These are phyloP conservation scores for Adenanthera pavonina DNA, from an alignment of 306 rosid genomes.

Conservation along the genomic window DNA sequence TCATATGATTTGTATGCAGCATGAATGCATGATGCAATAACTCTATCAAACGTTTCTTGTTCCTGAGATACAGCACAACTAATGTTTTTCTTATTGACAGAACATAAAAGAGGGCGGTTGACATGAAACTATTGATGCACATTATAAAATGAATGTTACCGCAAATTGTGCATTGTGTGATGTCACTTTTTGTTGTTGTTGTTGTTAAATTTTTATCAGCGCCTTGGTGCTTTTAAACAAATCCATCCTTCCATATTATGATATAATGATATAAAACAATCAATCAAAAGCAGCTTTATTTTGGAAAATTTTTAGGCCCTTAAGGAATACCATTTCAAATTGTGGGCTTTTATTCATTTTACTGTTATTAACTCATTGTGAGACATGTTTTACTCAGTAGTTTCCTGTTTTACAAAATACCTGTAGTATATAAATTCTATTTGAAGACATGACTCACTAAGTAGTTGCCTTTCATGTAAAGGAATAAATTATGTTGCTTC, in stretches of 20 bases:
- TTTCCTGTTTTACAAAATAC: neutral
- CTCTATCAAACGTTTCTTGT: conserved; percentile 27
- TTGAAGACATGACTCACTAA: neutral
- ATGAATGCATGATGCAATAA: neutral
- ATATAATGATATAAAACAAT: conserved; percentile 12
- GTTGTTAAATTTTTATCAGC: conserved; percentile 12
- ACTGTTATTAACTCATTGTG: conserved; percentile 20
- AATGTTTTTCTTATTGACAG: conserved; percentile 3
- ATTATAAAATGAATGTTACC: conserved; percentile 16
- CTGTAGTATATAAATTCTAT: conserved; percentile 13
- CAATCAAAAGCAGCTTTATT: neutral
- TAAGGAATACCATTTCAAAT: conserved; percentile 22
- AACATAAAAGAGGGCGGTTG: conserved; percentile 4
- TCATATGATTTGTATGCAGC: conserved; percentile 11
- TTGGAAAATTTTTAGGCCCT: neutral
- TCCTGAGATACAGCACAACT: conserved; percentile 18
- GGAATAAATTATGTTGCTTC: neutral
- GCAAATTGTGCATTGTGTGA: conserved; percentile 5
- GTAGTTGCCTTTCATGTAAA: conserved; percentile 1
- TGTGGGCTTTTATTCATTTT: conserved; percentile 12
- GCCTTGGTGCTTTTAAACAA: conserved; percentile 1
- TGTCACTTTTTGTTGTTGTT: conserved; percentile 12
- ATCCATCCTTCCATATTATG: neutral
- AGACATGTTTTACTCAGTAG: neutral
- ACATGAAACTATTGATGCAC: conserved; percentile 13